phyloP scores from a whole-genome alignment of 352 stramenopile species.

The Phytophthora macrochlamydospora region DNA sequence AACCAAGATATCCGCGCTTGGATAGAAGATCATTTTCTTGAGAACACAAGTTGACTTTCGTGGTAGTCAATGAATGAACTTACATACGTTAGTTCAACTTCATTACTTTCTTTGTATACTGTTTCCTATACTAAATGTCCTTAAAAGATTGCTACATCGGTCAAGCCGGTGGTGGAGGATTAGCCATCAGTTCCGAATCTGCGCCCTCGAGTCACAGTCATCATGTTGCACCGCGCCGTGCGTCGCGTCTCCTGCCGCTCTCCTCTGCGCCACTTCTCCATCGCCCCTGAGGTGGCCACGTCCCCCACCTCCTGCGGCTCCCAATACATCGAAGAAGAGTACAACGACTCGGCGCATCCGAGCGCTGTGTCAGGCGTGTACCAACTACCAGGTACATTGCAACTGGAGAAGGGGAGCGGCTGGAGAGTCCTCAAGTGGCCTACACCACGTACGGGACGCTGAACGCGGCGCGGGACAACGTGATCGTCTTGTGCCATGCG shows the following conservation, averaged over 20 bases:
- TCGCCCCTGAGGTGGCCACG: slow-evolving; percentile 17
- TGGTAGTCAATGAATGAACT: too few species aligned
- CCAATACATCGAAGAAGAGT: slow-evolving; percentile 61
- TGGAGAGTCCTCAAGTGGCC: slow-evolving; percentile 80
- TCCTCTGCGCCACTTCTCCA: slow-evolving; percentile 12
- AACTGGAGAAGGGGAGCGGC: slow-evolving; percentile 64
- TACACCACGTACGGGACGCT: slow-evolving; percentile 96
- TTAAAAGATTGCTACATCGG: too few species aligned
- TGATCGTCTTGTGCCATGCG: slow-evolving; percentile 94
- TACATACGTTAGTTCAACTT: too few species aligned
- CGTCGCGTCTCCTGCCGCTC: slow-evolving; percentile 15
- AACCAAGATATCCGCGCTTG: too few species aligned
- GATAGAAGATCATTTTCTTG: too few species aligned
- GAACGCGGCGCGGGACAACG: slow-evolving; percentile 89
- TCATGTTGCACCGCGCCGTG: slow-evolving; percentile 31
- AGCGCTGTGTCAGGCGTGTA: slow-evolving; percentile 53
- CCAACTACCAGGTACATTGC: slow-evolving; percentile 42
- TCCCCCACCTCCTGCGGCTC: neutral
- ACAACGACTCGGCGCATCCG: slow-evolving; percentile 54
- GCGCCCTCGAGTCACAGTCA: slow-evolving; percentile 6
- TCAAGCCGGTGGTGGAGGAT: slow-evolving; percentile 15
- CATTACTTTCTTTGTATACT: too few species aligned
- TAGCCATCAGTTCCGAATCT: slow-evolving; percentile 22
- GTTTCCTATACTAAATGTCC: too few species aligned
- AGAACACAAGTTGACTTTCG: too few species aligned